A percentile compares a stretch with the other conserved stretches of the same genome.
phyloP scores from a whole-genome alignment of 169 alveolate species.

The Plasmodium vivax region DNA sequence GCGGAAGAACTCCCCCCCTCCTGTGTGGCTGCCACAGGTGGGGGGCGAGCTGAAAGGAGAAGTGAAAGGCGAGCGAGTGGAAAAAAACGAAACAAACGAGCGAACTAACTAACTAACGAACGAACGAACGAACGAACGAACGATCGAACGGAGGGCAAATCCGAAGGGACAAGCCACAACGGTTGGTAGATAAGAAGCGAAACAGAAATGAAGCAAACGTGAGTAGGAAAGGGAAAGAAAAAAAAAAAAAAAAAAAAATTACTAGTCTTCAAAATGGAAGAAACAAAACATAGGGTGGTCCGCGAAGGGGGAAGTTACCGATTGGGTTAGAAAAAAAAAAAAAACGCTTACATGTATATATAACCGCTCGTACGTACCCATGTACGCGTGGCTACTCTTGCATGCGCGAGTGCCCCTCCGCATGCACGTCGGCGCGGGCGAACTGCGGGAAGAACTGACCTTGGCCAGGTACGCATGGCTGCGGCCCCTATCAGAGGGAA shows the following conservation, averaged over 20 bases:
- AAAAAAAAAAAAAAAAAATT: neutral
- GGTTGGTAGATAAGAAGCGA: neutral
- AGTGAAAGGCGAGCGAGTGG: neutral
- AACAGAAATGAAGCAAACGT: neutral
- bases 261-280: neutral
- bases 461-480: neutral
- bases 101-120: too few relatives aligned
- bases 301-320: neutral
- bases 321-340: neutral
- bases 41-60: too few relatives aligned
- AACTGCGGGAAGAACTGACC: neutral
- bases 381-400: neutral
- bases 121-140: too few relatives aligned
- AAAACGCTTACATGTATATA: too few relatives aligned
- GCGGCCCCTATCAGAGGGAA: neutral
- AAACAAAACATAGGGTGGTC: neutral
- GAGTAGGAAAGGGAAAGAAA: too few relatives aligned
- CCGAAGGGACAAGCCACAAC: too few relatives aligned
- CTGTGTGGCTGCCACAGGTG: neutral
- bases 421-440: neutral
- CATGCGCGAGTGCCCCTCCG: neutral
- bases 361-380: neutral
- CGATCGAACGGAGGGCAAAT: too few relatives aligned
- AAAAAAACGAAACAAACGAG: neutral
- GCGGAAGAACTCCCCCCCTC: neutral